Evolutionary conservation across 2,329 filamentous ascomycete species (phyloP).

Genomic region (Stagonosporopsis rhizophila): DNA sequence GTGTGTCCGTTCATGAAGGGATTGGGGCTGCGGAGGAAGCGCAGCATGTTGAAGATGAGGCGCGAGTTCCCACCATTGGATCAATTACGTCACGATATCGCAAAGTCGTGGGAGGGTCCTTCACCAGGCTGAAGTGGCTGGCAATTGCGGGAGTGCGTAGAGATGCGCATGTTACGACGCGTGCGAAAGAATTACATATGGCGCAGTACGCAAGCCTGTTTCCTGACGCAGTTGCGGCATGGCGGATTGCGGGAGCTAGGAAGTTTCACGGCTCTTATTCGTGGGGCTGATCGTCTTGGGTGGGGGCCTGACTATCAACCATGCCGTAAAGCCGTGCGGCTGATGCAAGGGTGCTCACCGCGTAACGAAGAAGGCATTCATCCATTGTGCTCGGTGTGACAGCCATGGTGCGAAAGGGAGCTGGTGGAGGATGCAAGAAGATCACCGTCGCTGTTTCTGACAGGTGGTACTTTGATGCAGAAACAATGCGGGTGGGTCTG

Average conservation of each 20-base stretch:
- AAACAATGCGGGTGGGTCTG: no score
- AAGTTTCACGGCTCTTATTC: constrained; percentile 5
- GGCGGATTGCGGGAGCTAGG: constrained; percentile 11
- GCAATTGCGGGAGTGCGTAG: not conserved
- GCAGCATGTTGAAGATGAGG: constrained; percentile 8
- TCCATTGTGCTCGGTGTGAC: not conserved
- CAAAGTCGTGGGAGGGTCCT: not conserved
- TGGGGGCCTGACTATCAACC: not conserved
- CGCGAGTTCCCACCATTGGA: constrained; percentile 2
- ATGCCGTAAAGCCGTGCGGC: constrained; percentile 7
- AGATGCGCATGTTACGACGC: constrained; percentile 1
- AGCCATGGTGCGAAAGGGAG: not conserved
- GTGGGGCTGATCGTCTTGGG: constrained; percentile 5
- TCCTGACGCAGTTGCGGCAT: constrained; percentile 8
- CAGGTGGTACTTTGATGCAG: not conserved
- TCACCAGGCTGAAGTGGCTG: not conserved
- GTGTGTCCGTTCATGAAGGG: constrained; percentile 14
- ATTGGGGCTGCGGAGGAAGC: constrained; percentile 14
- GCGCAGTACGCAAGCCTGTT: constrained; percentile 8
- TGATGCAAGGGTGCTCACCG: constrained; percentile 1
- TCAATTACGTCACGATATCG: constrained; percentile 6
- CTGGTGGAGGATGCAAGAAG: not conserved
- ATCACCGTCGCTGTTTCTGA: not conserved
- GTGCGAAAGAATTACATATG: constrained; percentile 5
- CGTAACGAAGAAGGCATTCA: not conserved